Evolutionary conservation across 805 yeast species (phyloP), one percentile per base, ranked within the genome.

Genomic region (Candida morakotiae): DNA sequence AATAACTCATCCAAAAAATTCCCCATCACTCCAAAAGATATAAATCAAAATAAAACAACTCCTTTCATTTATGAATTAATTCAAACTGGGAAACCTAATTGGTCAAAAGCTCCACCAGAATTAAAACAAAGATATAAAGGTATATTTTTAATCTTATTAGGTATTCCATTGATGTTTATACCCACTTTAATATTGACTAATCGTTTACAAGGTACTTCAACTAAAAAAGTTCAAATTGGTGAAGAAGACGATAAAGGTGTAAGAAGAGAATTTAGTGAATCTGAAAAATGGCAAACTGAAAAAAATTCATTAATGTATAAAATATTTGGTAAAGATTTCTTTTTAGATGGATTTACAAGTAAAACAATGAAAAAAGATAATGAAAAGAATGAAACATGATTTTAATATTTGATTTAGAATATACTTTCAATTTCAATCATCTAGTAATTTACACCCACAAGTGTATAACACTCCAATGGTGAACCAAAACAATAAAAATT

Each of bases 341-440:
- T 57, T 42, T 54, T 66, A 33, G 72, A 67, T 37, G 72, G 72
- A 9, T 64, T 64, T 37, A 67, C 73, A 20, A 65, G 70, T 39
- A 62, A 57, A 40, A 64, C 73, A 3, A 60, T 67, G 60, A 42
- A 35, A 6, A 23, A 22, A 9, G 31, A 41, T 23, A 27, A 30
- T 15, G 27, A 37, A 9, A 18, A 19, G 18, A 18, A 25, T 8
- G 16, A 35, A 18, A 28, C 5, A 14, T 21, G 23, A 21, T 25
- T 11, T 25, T n/a, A n/a, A n/a, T n/a, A n/a, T n/a, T n/a, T n/a
- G n/a, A n/a, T n/a, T n/a, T n/a, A n/a, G n/a, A n/a, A n/a, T n/a
- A n/a, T n/a, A n/a, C n/a, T n/a, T n/a, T n/a, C n/a, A n/a, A n/a
- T n/a, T n/a, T n/a, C n/a, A n/a, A n/a, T n/a, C n/a, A n/a, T n/a